Percentiles rank a stretch among this genome's conserved stretches.
Conservation (phyloP, 2,329 filamentous ascomycete species). For the Pseudogymnoascus sp. region DNA sequence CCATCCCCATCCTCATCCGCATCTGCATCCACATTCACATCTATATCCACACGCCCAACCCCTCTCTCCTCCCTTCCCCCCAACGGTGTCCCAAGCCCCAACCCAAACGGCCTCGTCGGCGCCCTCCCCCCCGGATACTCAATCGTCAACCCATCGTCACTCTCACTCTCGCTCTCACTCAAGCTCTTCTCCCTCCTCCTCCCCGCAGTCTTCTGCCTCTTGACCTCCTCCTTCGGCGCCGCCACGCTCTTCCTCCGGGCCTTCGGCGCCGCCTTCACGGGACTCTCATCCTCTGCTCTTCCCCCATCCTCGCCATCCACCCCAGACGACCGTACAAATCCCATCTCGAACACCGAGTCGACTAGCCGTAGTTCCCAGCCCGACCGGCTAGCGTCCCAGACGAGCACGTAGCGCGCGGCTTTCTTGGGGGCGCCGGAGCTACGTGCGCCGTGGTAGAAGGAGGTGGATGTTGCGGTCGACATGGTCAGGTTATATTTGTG, state of each 20-base stretch:
- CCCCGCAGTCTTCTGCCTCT: slow-evolving; percentile 24
- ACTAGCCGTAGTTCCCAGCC: slow-evolving; percentile 77
- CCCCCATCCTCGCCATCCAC: slow-evolving; percentile 41
- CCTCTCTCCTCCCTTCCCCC: neutral
- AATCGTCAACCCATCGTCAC: slow-evolving; percentile 50
- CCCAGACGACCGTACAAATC: slow-evolving; percentile 59
- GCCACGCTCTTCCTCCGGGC: slow-evolving; percentile 13
- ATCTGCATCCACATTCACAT: slow-evolving; percentile 35
- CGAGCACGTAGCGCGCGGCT: slow-evolving; percentile 51
- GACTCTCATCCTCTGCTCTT: slow-evolving; percentile 14
- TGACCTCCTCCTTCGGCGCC: slow-evolving; percentile 24
- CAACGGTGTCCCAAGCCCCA: neutral
- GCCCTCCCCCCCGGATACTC: slow-evolving; percentile 51
- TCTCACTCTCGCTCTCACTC: slow-evolving; percentile 37
- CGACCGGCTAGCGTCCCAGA: slow-evolving; percentile 69
- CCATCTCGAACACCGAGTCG: slow-evolving; percentile 76
- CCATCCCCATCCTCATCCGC: slow-evolving; percentile 33
- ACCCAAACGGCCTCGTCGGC: slow-evolving; percentile 15
- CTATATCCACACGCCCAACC: slow-evolving; percentile 21
- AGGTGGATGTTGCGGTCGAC: slow-evolving; percentile 49
- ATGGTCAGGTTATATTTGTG: slow-evolving; percentile 39
- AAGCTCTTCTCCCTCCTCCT: slow-evolving; percentile 11
- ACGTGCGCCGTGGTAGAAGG: slow-evolving; percentile 51
- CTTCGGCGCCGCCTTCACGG: slow-evolving; percentile 15
- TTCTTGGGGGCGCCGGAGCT: slow-evolving; percentile 34